These are phyloP conservation scores for Purpureocillium lavendulum DNA, from an alignment of 2,329 filamentous ascomycete genomes.

Conservation along the genomic window DNA sequence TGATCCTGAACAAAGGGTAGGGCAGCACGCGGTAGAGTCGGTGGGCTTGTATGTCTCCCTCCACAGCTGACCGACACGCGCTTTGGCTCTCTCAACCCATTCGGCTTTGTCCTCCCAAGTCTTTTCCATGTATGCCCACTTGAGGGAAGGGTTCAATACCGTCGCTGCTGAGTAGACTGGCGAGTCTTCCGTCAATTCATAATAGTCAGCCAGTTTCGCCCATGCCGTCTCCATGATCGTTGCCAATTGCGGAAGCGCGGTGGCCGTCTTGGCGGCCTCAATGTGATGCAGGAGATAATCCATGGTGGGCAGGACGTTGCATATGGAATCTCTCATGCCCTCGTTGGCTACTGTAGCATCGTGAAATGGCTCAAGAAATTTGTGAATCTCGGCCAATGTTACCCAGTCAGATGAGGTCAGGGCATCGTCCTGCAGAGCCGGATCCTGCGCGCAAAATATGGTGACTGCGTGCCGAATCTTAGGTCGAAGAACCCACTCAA, in stretches of 20 bases:
- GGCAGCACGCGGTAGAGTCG: too few relatives aligned
- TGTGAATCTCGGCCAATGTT: conserved; percentile 1
- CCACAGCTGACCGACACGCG: too few relatives aligned
- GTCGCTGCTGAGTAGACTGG: too few relatives aligned
- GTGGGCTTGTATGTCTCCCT: too few relatives aligned
- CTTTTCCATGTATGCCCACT: too few relatives aligned
- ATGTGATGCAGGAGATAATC: conserved; percentile 6
- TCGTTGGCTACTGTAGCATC: conserved; percentile 4
- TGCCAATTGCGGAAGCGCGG: conserved; percentile 3
- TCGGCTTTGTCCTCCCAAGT: too few relatives aligned
- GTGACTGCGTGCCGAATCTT: too few relatives aligned
- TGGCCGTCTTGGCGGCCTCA: conserved; percentile 1
- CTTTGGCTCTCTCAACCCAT: too few relatives aligned
- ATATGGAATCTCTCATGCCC: conserved; percentile 1
- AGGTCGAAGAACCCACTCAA: not conserved
- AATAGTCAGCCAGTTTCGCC: conserved; percentile 5
- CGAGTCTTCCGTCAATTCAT: too few relatives aligned
- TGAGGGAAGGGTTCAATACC: too few relatives aligned
- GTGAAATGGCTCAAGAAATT: conserved; percentile 5
- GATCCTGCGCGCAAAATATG: not conserved
- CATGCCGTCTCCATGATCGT: conserved; percentile 6
- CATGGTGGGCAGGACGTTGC: conserved; percentile 3
- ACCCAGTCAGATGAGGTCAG: conserved; percentile 1
- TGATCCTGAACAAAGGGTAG: too few relatives aligned
- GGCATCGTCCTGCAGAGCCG: conserved; percentile 2